Base-by-base conservation (phyloP, 2,329 filamentous ascomycete genomes). In the Salinomyces thailandicus region DNA sequence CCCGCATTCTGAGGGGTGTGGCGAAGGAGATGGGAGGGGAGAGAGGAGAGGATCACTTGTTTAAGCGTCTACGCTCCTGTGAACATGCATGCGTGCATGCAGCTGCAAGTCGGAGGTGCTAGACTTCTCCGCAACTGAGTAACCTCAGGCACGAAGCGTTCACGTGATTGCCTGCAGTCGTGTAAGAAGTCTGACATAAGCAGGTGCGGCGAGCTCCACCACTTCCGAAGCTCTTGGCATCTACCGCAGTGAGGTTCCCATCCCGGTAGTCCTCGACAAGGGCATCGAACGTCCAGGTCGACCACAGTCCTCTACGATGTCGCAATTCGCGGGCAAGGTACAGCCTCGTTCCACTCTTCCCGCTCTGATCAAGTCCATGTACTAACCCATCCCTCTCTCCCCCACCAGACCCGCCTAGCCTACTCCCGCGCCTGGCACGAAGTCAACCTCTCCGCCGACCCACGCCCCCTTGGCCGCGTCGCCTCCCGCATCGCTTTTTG, bases 351-450 rank as follows among this genome's bases (percentile, higher is more conserved):
- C 30, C 13, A 26, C 14, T 14, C 27, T 12, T 5, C 8, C 14
- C 11, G 14, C 11, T 2, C 31, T 20, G 22, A 16, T 13, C 15
- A 27, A 7, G 13, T 22, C 22, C 11, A 13, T 4, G 18, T 13
- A 32, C 33, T 35, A 19, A 36, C 34, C 16, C 36, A 18, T 13
- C 15, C 11, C 16, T 15, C 35, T 17, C 17, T 18, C 26, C 30
- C 18, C 17, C 18, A 5, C 6, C 31, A 96, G 87, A 96, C 91
- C 43, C 84, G 85, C 58, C 81, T 98, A 47, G 89, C 91, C 67
- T 98, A 96, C 72, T 87, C 87, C 31, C 81, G 93, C 54, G 78
- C 81, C 68, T 98, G 93, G 91, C 91, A 98, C 66, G 78, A 83
- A 77, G 62, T 96, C 72, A 61, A 91, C 71, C 64, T 84, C 66